These are phyloP conservation scores for Pouteria glomerata DNA, from an alignment of 148 eudicot genomes.

Conservation along the genomic window DNA sequence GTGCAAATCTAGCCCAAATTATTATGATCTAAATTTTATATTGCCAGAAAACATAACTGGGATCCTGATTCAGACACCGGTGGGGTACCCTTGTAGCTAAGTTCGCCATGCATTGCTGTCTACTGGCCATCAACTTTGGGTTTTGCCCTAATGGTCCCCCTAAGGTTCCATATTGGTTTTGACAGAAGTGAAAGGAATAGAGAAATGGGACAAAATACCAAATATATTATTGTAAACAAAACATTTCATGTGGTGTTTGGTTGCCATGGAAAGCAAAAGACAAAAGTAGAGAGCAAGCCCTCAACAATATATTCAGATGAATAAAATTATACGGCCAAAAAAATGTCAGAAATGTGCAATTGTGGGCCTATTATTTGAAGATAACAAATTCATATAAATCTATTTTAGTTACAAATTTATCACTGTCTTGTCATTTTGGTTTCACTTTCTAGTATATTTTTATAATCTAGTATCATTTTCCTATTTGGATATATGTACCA, in stretches of 20 bases:
- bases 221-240: neutral
- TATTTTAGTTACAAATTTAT: too few relatives aligned
- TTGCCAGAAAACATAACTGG: constrained; percentile 11
- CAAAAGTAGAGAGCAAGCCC: too few relatives aligned
- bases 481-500: too few relatives aligned
- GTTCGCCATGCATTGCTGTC: constrained; percentile 13
- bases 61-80: constrained; percentile 17
- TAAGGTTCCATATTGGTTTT: constrained; percentile 12
- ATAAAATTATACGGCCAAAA: too few relatives aligned
- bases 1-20: constrained; percentile 23
- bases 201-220: constrained; percentile 1
- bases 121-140: neutral
- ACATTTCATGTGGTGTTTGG: neutral
- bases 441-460: too few relatives aligned
- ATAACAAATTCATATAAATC: too few relatives aligned
- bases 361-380: too few relatives aligned
- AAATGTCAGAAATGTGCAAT: too few relatives aligned
- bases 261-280: too few relatives aligned
- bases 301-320: too few relatives aligned
- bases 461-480: too few relatives aligned
- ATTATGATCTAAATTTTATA: constrained; percentile 13
- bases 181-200: neutral
- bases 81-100: constrained; percentile 14
- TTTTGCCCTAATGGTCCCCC: constrained; percentile 28
- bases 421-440: too few relatives aligned